Base-by-base conservation (phyloP, 2,329 filamentous ascomycete species). In the Xylaria sp. region DNA sequence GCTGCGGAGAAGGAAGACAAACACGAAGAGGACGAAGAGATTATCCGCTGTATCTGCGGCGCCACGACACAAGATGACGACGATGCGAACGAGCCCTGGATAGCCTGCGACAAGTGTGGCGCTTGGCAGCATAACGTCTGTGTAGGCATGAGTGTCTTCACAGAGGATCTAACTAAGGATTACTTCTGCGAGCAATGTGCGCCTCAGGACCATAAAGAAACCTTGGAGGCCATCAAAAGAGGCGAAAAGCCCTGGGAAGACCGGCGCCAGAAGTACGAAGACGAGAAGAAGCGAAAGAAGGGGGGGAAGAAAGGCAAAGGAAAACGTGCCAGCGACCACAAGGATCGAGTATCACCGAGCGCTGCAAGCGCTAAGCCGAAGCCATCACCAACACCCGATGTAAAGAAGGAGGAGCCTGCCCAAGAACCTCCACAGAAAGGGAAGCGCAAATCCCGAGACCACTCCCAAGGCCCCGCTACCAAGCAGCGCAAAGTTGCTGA, bases 61-160 rank as follows among this genome's bases (percentile, higher is more conserved):
- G 91, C 93, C 68, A 92, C 92, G 54, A 92, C 93, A 75, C 92
- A 94, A 74, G 92, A 94, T 69, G 93, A 95, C 74, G 93, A 97
- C 74, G 87, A 89, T 55, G 91, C 93, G 15, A 93, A 92, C 73
- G 91, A 96, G 75, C 91, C 94, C 62, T 98, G 97, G 94, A 97
- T 99, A 76, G 94, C 92, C 70, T 99, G 96, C 84, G 96, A 99
- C 81, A 89, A 88, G 56, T 99, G 96, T 81, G 90, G 89, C 58
- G 95, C 92, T 51, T 99, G 96, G 96, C 96, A 99, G 82, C 96
- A 99, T 82, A 98, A 98, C 77, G 91, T 97, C 72, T 99, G 96
- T 79, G 93, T 99, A 85, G 94, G 93, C 63, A 89, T 98, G 78
- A 90, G 87, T 76, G 89, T 91, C 56, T 94, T 92, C 75, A 89